These are phyloP conservation scores for Mortierella sp. DNA, from an alignment of 371 early-diverging fungal genomes.

Conservation along the genomic window DNA sequence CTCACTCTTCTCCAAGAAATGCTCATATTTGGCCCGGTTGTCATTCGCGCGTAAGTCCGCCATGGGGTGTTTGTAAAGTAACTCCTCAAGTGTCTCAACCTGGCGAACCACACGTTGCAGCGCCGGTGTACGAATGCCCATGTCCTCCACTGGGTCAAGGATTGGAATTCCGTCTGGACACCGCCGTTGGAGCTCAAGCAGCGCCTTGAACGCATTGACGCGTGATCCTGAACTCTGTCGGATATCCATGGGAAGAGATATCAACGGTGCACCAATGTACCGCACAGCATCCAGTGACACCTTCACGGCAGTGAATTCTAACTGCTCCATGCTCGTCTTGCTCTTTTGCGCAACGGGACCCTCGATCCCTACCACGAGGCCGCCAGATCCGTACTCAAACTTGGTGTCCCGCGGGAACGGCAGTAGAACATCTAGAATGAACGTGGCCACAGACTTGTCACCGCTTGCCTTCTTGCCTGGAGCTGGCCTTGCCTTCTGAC, in stretches of 20 bases:
- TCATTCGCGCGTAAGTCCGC: constrained; percentile 48
- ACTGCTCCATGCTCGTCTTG: constrained; percentile 39
- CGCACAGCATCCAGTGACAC: constrained; percentile 81
- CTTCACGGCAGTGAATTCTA: constrained; percentile 81
- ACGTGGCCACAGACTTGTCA: constrained; percentile 54
- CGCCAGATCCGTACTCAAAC: constrained; percentile 65
- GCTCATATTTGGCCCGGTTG: constrained; percentile 70
- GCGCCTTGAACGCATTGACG: constrained; percentile 70
- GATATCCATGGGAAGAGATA: constrained; percentile 82
- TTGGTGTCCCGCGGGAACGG: constrained; percentile 72
- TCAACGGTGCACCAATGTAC: constrained; percentile 80
- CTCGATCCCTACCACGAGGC: constrained; percentile 62
- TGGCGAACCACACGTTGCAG: constrained; percentile 82
- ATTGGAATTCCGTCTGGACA: constrained; percentile 82
- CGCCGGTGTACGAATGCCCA: constrained; percentile 83
- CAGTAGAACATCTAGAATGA: constrained; percentile 87
- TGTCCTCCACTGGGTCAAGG: constrained; percentile 90
- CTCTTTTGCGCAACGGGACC: constrained; percentile 65
- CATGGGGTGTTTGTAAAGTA: constrained; percentile 73
- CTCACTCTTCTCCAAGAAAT: constrained; percentile 75
- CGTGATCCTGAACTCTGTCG: constrained; percentile 64
- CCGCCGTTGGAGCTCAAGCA: constrained; percentile 79
- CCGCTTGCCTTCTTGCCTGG: constrained; percentile 17
- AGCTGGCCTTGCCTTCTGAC: constrained; percentile 56
- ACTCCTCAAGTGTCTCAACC: constrained; percentile 77